These are phyloP conservation scores for Lipomyces spencermartinsiae DNA, from an alignment of 805 yeast species.

Conservation along the genomic window DNA sequence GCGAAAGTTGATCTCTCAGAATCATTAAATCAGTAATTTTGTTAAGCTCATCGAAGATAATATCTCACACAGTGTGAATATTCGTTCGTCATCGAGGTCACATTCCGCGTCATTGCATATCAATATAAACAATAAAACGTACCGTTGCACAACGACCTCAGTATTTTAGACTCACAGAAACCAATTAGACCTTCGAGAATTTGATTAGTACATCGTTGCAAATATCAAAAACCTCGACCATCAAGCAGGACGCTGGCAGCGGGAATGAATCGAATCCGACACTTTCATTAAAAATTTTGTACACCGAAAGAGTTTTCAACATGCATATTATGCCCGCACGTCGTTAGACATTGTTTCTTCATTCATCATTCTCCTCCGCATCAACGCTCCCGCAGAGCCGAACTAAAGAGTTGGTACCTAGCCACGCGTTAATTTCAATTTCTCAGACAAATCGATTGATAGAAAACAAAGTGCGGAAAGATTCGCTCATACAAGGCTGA, in stretches of 20 bases:
- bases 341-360: slow-evolving; percentile 34
- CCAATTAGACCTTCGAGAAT: not conserved
- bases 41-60: slow-evolving; percentile 23
- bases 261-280: slow-evolving; percentile 27
- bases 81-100: slow-evolving; percentile 28
- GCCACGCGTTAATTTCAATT: not conserved
- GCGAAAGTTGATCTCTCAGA: slow-evolving; percentile 24
- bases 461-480: not conserved
- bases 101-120: not conserved
- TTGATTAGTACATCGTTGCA: not conserved
- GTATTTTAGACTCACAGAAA: not conserved
- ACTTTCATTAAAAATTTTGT: slow-evolving; percentile 31
- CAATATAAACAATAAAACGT: not conserved
- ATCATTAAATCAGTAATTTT: slow-evolving; percentile 38
- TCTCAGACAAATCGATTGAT: not conserved
- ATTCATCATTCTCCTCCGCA: slow-evolving; percentile 14
- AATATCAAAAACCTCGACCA: not conserved
- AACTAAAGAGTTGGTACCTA: slow-evolving; percentile 3
- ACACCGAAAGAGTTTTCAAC: slow-evolving; percentile 36
- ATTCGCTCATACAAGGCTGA: slow-evolving; percentile 39
- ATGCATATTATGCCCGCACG: slow-evolving; percentile 35
- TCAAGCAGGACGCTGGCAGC: not conserved
- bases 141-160: not conserved
- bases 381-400: not conserved
- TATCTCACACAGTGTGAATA: slow-evolving; percentile 37